Evolutionary conservation across 2,329 filamentous ascomycete species (phyloP), one percentile per base, ranked within the genome.

Genomic region (Pseudomassariella vexata): DNA sequence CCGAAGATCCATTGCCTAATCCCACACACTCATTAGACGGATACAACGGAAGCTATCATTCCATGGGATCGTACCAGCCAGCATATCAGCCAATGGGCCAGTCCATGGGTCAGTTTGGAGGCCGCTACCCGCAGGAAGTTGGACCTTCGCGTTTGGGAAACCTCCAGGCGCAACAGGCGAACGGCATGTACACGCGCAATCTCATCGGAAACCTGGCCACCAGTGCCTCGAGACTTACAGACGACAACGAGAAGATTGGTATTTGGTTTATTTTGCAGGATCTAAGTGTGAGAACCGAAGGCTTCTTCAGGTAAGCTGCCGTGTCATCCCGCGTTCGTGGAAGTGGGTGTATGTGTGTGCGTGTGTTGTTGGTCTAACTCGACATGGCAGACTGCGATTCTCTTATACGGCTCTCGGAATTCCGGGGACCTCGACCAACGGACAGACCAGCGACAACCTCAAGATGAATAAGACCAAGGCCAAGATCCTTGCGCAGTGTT

Each of bases 241-340:
- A 96, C 45, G 76, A 79, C 1, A 68, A 84, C 11, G 82, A 86
- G 43, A 85, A 86, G 55, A 78, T 85, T 30, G 90, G 90, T 2
- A 88, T 95, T 42, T 98, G 90, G 90, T 98, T 98, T 50, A 85
- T 98, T 27, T 68, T 96, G 32, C 90, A 95, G 56, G 92, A 98
- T 61, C 68, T 98, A 25, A 95, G 88, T 48, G 90, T 98, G 19
- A 76, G 92, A 27, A 95, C 88, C 0, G 92, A 96, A 57, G 92
- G 92, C 9, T 76, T 70, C 38, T 98, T 96, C 59, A 75, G 90
- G 86, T 94, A 70, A 49, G 68, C 53, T 28, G 24, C 19, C 22
- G n/a, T n/a, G 24, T 32, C 23, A 16, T 17, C 20, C 34, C 17
- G 23, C 21, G 31, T 20, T 25, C 19, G n/a, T n/a, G n/a, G n/a